phyloP scores from a whole-genome alignment of 352 stramenopile species.

The Pythium brachiatum region DNA sequence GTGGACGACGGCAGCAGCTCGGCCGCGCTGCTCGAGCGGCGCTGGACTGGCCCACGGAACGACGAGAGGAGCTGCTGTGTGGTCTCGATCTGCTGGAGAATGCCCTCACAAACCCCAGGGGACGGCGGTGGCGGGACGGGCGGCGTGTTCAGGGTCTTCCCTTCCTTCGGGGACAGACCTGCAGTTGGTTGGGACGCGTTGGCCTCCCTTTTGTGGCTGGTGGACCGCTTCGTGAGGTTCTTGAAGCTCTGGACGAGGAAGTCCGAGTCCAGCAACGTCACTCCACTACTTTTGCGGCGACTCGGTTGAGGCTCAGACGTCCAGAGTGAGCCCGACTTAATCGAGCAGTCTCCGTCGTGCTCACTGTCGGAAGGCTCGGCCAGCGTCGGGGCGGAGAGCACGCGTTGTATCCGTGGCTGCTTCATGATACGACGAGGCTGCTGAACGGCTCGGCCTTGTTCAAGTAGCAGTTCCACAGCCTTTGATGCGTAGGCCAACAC shows the following conservation, averaged over 20 bases:
- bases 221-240: slow-evolving; percentile 1
- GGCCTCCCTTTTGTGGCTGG: not conserved
- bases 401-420: slow-evolving; percentile 23
- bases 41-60: slow-evolving; percentile 31
- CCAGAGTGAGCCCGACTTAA: slow-evolving; percentile 14
- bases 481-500: slow-evolving; percentile 65
- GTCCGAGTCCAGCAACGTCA: slow-evolving; percentile 29
- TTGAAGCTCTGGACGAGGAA: not conserved
- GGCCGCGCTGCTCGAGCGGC: not conserved
- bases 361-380: slow-evolving; percentile 17
- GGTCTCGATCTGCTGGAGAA: slow-evolving; percentile 59
- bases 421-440: not conserved
- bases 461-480: slow-evolving; percentile 50
- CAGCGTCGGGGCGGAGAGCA: slow-evolving; percentile 33
- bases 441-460: not conserved
- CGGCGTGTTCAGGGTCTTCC: not conserved
- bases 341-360: slow-evolving; percentile 36
- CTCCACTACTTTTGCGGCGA: slow-evolving; percentile 10
- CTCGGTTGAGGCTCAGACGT: slow-evolving; percentile 7
- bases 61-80: slow-evolving; percentile 65
- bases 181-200: slow-evolving; percentile 11
- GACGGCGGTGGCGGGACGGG: slow-evolving; percentile 17
- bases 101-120: slow-evolving; percentile 37
- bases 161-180: not conserved
- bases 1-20: not conserved